Evolutionary conservation across 2,329 filamentous ascomycete species (phyloP), one percentile per base, ranked within the genome.

Genomic region (Metarhizium album): DNA sequence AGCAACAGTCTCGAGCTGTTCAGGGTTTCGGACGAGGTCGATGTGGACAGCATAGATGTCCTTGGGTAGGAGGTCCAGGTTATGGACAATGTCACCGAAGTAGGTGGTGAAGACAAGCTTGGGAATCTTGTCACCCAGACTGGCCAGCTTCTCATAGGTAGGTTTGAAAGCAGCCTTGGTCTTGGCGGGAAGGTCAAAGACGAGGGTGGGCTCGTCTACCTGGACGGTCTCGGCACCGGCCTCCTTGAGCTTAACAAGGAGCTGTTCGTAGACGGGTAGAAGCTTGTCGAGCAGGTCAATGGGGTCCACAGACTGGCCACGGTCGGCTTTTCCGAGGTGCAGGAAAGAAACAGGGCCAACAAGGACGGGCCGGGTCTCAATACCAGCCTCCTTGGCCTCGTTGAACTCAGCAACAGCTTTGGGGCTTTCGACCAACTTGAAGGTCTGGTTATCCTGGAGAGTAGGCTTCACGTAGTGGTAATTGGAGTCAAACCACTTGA

Each of bases 381-480:
- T 88, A 64, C 93, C 93, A 67, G 90, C 91, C 71, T 90, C 90
- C 84, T 98, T 97, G 68, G 93, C 93, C 82, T 98, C 93, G 63
- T 86, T 80, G 83, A 93, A 98, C 73, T 98, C 88, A 62, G 71
- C 77, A 59, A 98, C 87, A 62, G 93, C 90, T 86, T 98, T 98
- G 71, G 93, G 90, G 72, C 84, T 85, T 62, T 81, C 74, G 56
- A 79, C 74, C 57, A 98, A 88, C 75, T 86, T 90, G 84, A 98
- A 98, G 67, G 80, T 84, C 82, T 98, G 93, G 80, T 87, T 86
- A 76, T 96, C 85, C 75, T 96, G 90, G 60, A 98, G 83, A 57
- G 93, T 96, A 58, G 93, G 93, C 84, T 97, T 97, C 76, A 97
- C 93, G 74, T 98, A 98, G 82, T 97, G 93, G 85, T 98, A 98